These are phyloP conservation scores for Nemania serpens DNA, from an alignment of 2,329 filamentous ascomycete genomes.

Conservation along the genomic window DNA sequence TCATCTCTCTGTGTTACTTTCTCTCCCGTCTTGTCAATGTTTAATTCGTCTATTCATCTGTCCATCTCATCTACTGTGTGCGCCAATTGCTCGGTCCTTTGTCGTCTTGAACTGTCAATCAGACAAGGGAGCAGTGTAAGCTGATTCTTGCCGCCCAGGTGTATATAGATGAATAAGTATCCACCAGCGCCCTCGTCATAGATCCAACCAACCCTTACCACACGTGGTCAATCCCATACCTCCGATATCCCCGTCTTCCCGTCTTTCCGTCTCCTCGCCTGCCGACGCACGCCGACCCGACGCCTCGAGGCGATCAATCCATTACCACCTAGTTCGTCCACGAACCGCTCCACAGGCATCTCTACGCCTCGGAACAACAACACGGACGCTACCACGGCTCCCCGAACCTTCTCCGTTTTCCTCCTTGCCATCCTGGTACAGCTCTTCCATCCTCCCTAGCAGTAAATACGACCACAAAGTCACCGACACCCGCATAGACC, in stretches of 20 bases:
- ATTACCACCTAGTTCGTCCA: slow-evolving; percentile 19
- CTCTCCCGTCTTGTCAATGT: background rate
- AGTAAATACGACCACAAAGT: slow-evolving; percentile 32
- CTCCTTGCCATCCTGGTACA: slow-evolving; percentile 56
- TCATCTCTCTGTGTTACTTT: background rate
- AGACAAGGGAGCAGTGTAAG: slow-evolving; percentile 15
- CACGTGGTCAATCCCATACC: slow-evolving; percentile 29
- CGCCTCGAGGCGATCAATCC: slow-evolving; percentile 3
- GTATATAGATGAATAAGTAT: slow-evolving; percentile 23
- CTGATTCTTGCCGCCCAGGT: slow-evolving; percentile 18
- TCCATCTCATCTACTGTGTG: background rate
- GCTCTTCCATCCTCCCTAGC: slow-evolving; percentile 59
- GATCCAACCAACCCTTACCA: slow-evolving; percentile 22
- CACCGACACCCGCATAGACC: slow-evolving; percentile 13
- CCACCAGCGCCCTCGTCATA: slow-evolving; percentile 33
- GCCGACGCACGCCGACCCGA: slow-evolving; percentile 15
- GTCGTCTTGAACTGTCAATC: background rate
- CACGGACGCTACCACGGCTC: slow-evolving; percentile 56
- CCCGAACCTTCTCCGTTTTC: slow-evolving; percentile 49
- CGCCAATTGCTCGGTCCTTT: slow-evolving; percentile 13
- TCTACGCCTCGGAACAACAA: slow-evolving; percentile 46
- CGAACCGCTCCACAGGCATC: slow-evolving; percentile 21
- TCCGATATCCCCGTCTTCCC: slow-evolving; percentile 37
- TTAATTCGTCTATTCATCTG: background rate
- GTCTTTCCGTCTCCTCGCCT: background rate